A percentile compares a stretch with the other conserved stretches of the same genome.
phyloP scores from a whole-genome alignment of 768 basidiomycete genomes.

The Calocera viscosa region DNA sequence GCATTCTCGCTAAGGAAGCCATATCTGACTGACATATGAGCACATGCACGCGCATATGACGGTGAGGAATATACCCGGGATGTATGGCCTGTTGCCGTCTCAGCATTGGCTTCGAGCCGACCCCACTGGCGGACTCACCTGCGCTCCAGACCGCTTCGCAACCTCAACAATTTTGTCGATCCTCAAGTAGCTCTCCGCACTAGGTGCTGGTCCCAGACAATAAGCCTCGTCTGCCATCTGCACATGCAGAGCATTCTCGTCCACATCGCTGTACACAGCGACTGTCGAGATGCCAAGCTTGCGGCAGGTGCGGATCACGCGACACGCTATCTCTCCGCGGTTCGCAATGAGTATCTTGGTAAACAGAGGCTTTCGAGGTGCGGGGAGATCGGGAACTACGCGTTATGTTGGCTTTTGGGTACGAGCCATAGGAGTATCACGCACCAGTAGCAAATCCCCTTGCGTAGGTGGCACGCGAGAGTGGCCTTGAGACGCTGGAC shows the following conservation, averaged over 20 bases:
- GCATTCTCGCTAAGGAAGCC: conserved; percentile 92
- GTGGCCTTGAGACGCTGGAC: background rate
- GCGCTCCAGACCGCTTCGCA: conserved; percentile 68
- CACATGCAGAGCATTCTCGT: conserved; percentile 70
- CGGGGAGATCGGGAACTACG: background rate
- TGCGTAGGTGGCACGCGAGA: background rate
- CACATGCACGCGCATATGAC: background rate
- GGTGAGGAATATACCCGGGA: conserved; percentile 51
- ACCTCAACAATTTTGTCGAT: conserved; percentile 82
- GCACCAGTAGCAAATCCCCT: background rate
- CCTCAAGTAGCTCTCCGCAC: conserved; percentile 78
- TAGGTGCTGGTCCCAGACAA: conserved; percentile 84
- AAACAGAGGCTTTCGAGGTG: conserved; percentile 33
- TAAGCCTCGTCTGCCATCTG: conserved; percentile 81
- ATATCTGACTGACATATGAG: conserved; percentile 36
- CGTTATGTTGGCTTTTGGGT: background rate
- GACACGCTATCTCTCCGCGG: conserved; percentile 92
- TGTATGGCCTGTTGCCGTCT: conserved; percentile 58
- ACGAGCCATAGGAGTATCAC: background rate
- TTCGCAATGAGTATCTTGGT: conserved; percentile 90
- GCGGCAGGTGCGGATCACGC: conserved; percentile 80
- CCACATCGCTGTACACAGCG: conserved; percentile 83
- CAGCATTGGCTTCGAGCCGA: conserved; percentile 6
- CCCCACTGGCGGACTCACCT: conserved; percentile 37
- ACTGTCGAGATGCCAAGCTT: conserved; percentile 84